Base-by-base conservation (phyloP, 2,329 filamentous ascomycete genomes). In the Mollisiaceae sp. region DNA sequence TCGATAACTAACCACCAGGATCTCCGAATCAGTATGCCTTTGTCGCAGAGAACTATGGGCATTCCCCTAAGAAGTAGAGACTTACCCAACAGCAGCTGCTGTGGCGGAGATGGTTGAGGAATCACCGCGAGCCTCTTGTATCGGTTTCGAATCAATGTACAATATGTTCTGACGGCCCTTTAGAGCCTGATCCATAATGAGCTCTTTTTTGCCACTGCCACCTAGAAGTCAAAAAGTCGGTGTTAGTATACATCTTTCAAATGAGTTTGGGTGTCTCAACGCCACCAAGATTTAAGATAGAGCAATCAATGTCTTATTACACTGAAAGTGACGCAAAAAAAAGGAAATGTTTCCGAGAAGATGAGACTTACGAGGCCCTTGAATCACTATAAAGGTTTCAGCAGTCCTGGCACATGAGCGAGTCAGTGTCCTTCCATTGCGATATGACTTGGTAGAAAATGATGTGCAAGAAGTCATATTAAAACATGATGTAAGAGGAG, bases 321-420 rank as follows among this genome's bases (percentile, higher is more conserved):
- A 3, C 27, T 32, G 6, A 32, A 32, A 32, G 6, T 6, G 6
- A 32, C 27, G 27, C 3, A 6, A 6, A 32, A 32, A 32, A 6
- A 6, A 32, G 27, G 6, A 32, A 32, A 32, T 32, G 6, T 32
- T 32, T 6, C 3, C 3, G 27, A 32, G 27, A 32, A 32, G 27
- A 32, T 32, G 27, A 0, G 93, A 96, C 8, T 94, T 95, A 60
- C 93, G 88, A 4, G 95, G 94, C 0, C 95, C 95, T 75, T 97
- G 94, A 0, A 99, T 87, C 9, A 98, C 92, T 69, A 97, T 93
- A 76, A 97, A 97, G 0, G 94, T 98, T 67, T 95, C 93, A 0
- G 90, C 88, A 4, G 91, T 94, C 15, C 38, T 41, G 11, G 38
- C 11, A 41, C 15, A 41, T 41, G 12, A 41, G 2, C 2, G 15